Percentiles rank a stretch among this genome's conserved stretches.
These are phyloP conservation scores for Penicillium verrucosum DNA, from an alignment of 2,329 filamentous ascomycete genomes.

Conservation along the genomic window DNA sequence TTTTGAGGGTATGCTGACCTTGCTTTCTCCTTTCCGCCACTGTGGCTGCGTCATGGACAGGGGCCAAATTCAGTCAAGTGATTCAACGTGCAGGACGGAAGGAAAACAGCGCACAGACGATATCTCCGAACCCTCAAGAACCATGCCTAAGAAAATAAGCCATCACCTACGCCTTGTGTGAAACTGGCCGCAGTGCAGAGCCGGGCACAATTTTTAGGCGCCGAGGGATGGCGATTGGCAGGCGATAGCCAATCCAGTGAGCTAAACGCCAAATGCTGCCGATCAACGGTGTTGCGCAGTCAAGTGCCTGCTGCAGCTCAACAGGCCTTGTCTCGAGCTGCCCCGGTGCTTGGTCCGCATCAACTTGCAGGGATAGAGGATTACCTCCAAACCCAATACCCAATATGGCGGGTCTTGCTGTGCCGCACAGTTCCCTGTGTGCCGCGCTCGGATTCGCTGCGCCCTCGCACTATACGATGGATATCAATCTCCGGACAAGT, in stretches of 20 bases:
- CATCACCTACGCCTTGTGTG: background rate
- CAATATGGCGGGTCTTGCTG: constrained; percentile 14
- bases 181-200: constrained; percentile 8
- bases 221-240: constrained; percentile 19
- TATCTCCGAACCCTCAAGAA: background rate
- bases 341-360: constrained; percentile 12
- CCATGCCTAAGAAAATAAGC: background rate
- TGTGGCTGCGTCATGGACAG: constrained; percentile 16
- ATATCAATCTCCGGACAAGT: constrained; percentile 4
- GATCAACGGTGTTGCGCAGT: constrained; percentile 12
- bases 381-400: constrained; percentile 15
- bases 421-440: constrained; percentile 14
- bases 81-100: constrained; percentile 2
- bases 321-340: background rate
- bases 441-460: constrained; percentile 13
- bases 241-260: constrained; percentile 9
- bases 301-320: constrained; percentile 1
- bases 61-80: constrained; percentile 17
- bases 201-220: constrained; percentile 19
- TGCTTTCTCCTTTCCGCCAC: background rate
- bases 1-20: background rate
- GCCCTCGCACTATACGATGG: constrained; percentile 8
- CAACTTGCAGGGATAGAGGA: constrained; percentile 8
- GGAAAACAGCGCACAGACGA: constrained; percentile 13
- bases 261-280: constrained; percentile 15